A percentile compares a stretch with the other conserved stretches of the same genome.
These are phyloP conservation scores for Grosmannia huntii DNA, from an alignment of 2,329 filamentous ascomycete species.

Conservation along the genomic window DNA sequence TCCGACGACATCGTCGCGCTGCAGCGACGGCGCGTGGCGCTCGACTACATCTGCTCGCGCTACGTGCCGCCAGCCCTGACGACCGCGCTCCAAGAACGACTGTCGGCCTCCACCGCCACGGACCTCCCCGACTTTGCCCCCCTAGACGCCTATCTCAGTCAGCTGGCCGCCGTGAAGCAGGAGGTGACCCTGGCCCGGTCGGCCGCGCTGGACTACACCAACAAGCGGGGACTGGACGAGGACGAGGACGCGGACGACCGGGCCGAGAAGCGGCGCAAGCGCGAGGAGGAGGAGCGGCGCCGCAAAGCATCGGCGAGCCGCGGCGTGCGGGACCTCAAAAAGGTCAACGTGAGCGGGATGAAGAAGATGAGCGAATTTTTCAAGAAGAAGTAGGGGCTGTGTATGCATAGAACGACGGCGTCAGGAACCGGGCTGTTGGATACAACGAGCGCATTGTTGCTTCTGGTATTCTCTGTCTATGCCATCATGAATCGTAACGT, in stretches of 20 bases:
- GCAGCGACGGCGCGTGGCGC: constrained; percentile 50
- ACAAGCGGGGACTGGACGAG: constrained; percentile 48
- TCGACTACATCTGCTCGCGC: constrained; percentile 49
- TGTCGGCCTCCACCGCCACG: neutral
- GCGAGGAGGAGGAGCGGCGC: constrained; percentile 79
- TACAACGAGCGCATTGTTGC: too few relatives aligned
- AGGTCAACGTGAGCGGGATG: constrained; percentile 87
- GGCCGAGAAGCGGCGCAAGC: constrained; percentile 70
- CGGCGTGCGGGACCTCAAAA: constrained; percentile 69
- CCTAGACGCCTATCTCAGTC: constrained; percentile 55
- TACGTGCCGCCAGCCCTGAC: constrained; percentile 42
- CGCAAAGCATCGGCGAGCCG: constrained; percentile 65
- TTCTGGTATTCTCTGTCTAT: neutral
- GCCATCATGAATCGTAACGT: neutral
- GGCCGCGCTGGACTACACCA: constrained; percentile 50
- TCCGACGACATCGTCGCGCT: constrained; percentile 38
- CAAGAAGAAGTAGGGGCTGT: constrained; percentile 42
- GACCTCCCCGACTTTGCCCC: constrained; percentile 49
- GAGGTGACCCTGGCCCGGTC: constrained; percentile 60
- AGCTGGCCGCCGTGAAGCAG: constrained; percentile 53
- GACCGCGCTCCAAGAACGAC: constrained; percentile 22
- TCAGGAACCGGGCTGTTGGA: neutral
- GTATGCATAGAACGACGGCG: neutral
- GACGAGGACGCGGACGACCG: constrained; percentile 55
- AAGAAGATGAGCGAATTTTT: constrained; percentile 96